Evolutionary conservation across 2,329 filamentous ascomycete species (phyloP), one percentile per base, ranked within the genome.

Genomic region (Microsporum ferrugineum): DNA sequence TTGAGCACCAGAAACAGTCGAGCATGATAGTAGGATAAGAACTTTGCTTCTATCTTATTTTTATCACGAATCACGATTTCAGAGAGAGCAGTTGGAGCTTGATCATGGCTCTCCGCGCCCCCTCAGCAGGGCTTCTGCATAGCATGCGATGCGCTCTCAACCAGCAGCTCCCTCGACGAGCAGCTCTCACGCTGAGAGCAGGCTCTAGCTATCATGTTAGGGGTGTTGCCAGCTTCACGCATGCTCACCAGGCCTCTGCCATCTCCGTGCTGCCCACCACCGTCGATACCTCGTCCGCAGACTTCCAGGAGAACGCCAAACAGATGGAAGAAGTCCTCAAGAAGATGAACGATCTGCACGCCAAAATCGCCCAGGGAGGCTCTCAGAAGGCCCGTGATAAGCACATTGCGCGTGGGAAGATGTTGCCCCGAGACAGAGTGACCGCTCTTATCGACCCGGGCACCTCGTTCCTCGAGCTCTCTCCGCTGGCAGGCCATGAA

Each of bases 391-490:
- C 92, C 2, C 81, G 88, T 62, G 85, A 92, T 65, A 96, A 96
- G 78, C 92, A 97, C 71, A 75, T 95, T 27, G 84, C 86, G 38
- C 81, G 91, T 67, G 89, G 89, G 65, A 97, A 97, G 81, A 96
- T 97, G 91, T 81, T 99, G 61, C 90, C 91, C 1, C 80, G 94
- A 65, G 92, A 97, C 73, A 86, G 92, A 38, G 84, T 99, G 60
- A 88, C 90, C 0, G 88, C 90, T 3, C 78, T 99, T 65, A 82
- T 96, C 64, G 92, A 99, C 71, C 88, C 89, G 0, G 91, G 91
- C 3, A 92, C 89, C 1, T 88, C 88, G 0, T 97, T 99, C 71
- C 76, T 99, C 64, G 92, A 99, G 76, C 80, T 99, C n/a, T 95
- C 89, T 17, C 84, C 91, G n/a, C 79, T 97, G 68, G 92, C 92